phyloP scores from a whole-genome alignment of 345 rosid species.

The Orychophragmus violaceus region DNA sequence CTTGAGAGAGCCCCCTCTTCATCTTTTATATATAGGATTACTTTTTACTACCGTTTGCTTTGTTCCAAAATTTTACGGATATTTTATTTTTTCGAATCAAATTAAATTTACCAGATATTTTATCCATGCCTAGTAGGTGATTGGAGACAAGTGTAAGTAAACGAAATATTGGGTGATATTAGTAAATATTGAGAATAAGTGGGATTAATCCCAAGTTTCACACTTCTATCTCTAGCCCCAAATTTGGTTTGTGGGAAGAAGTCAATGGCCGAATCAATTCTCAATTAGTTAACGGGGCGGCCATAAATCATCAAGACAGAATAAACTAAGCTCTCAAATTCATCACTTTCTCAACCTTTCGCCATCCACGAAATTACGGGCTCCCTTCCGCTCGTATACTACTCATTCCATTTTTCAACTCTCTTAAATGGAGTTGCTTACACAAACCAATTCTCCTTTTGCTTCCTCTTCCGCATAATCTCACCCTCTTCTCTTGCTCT shows the following conservation, averaged over 20 bases:
- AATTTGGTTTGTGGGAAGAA: neutral
- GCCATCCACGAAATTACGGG: slow-evolving; percentile 19
- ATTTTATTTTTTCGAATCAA: no score
- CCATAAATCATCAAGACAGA: neutral
- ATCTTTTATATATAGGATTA: no score
- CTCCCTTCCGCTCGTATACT: neutral
- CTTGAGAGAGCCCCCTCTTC: no score
- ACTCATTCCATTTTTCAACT: slow-evolving; percentile 10
- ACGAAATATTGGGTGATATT: neutral
- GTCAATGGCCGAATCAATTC: slow-evolving; percentile 11
- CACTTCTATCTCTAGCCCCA: neutral
- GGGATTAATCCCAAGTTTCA: neutral
- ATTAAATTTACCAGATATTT: no score
- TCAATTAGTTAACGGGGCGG: neutral
- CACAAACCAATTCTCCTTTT: neutral
- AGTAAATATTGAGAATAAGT: neutral
- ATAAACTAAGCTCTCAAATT: neutral
- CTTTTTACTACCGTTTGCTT: no score
- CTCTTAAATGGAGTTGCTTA: slow-evolving; percentile 1
- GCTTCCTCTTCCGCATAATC: slow-evolving; percentile 3
- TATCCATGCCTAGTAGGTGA: no score
- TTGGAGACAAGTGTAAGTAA: neutral
- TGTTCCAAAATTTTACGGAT: no score
- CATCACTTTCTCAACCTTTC: slow-evolving; percentile 11
- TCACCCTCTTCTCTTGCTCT: slow-evolving; percentile 2